Base-by-base conservation (phyloP, 139 green algal species). In the Spirogloea muscicola region DNA sequence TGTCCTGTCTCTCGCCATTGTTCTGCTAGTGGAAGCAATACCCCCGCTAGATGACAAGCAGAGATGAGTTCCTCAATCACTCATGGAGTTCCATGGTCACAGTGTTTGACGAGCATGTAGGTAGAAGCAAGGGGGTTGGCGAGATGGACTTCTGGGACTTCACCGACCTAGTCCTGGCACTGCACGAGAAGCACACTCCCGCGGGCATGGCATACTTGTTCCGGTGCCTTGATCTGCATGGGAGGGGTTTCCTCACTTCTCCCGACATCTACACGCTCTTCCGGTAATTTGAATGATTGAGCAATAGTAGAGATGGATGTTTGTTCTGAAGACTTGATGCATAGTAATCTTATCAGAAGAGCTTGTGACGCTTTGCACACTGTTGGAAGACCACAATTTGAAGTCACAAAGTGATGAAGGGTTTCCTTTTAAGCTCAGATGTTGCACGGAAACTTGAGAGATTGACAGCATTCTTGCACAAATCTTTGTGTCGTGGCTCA, bases 191-290 rank as follows among this genome's bases (percentile, higher is more conserved):
- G 65, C 33, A 74, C 25, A 64, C 81, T 31, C 75, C 64, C 51
- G 55, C 74, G 39, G 58, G 49, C 51, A 46, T 84, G 33, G 68
- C 67, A 21, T 85, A 85, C 52, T 68, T 85, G 65, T 85, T 85
- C 77, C 58, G 38, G n/a, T 80, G 77, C 48, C 59, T 85, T 18
- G 79, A 85, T 76, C 29, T 79, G n/a, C 34, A 68, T 44, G 41
- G 46, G 37, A 16, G n/a, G 4, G 79, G 79, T 1, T 68, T 55
- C 10, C 68, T 85, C 33, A 80, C 77, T 31, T 31, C 44, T 2
- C 36, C 44, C 25, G 65, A 85, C 10, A 40, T 85, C 37, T 74
- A 79, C 64, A 75, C 55, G 6, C 78, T 84, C 66, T 81, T 84
- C 40, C n/a, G 21, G 25, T 1, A n/a, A 5, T 33, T 27, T 25